phyloP scores from a whole-genome alignment of 2,329 filamentous ascomycete species.

The Didymosphaeria variabile region DNA sequence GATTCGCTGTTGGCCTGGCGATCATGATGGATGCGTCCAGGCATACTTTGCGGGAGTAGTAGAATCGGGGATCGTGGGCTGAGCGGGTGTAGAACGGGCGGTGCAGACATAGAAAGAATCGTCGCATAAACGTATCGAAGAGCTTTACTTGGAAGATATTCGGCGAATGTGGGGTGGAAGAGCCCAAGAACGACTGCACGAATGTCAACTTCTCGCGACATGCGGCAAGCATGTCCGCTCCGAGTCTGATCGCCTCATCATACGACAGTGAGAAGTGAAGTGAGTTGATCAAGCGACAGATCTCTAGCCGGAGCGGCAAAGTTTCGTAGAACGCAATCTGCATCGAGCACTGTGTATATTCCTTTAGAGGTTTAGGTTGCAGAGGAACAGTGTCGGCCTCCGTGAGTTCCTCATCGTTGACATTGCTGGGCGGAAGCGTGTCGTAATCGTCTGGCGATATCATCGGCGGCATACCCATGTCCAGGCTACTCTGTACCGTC shows the following conservation, averaged over 20 bases:
- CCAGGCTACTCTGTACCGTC: constrained; percentile 47
- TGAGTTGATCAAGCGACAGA: constrained; percentile 45
- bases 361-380: constrained; percentile 28
- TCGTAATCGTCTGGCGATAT: constrained; percentile 50
- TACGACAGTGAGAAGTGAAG: constrained; percentile 43
- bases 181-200: constrained; percentile 26
- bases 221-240: constrained; percentile 32
- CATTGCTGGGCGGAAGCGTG: constrained; percentile 48
- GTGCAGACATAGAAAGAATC: constrained; percentile 66
- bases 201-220: constrained; percentile 32
- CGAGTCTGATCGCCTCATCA: constrained; percentile 37
- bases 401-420: constrained; percentile 52
- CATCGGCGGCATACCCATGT: constrained; percentile 49
- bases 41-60: constrained; percentile 60
- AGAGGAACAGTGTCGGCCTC: constrained; percentile 36
- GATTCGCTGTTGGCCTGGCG: constrained; percentile 25
- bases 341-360: constrained; percentile 50
- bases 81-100: constrained; percentile 58
- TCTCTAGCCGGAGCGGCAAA: constrained; percentile 47
- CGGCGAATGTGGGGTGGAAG: background rate
- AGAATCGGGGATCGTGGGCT: constrained; percentile 56
- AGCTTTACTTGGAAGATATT: constrained; percentile 58
- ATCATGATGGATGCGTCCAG: constrained; percentile 50
- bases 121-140: constrained; percentile 61
- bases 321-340: constrained; percentile 47